phyloP scores from a whole-genome alignment of 805 yeast genomes.

The Starmera amethionina region DNA sequence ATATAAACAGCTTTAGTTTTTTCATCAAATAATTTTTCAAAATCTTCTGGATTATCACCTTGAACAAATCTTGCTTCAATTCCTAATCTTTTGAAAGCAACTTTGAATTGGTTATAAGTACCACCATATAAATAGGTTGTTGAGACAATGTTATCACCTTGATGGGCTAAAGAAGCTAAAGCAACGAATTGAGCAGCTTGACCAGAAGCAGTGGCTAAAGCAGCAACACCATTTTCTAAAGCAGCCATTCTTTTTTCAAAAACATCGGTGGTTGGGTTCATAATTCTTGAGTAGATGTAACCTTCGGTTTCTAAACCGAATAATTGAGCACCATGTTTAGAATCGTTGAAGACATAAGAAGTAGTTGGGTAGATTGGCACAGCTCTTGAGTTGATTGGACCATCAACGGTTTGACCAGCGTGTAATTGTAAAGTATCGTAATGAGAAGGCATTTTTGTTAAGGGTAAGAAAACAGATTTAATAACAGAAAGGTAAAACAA shows the following conservation, averaged over 20 bases:
- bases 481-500: no score
- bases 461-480: background rate
- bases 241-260: conserved; percentile 91
- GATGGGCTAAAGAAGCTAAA: conserved; percentile 69
- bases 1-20: conserved; percentile 85
- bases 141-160: conserved; percentile 85
- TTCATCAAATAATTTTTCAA: conserved; percentile 65
- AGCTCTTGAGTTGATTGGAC: conserved; percentile 58
- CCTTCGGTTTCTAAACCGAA: conserved; percentile 82
- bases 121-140: conserved; percentile 91
- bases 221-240: conserved; percentile 86
- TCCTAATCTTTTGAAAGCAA: conserved; percentile 82
- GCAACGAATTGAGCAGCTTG: conserved; percentile 93
- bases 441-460: conserved; percentile 40
- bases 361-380: conserved; percentile 91
- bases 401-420: conserved; percentile 79
- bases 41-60: conserved; percentile 67
- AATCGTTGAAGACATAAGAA: conserved; percentile 79
- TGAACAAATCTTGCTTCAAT: conserved; percentile 77
- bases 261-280: conserved; percentile 88
- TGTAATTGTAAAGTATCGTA: conserved; percentile 90
- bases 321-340: conserved; percentile 86
- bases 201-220: conserved; percentile 87
- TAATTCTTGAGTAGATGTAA: conserved; percentile 78
- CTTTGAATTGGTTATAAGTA: conserved; percentile 91